Conservation (phyloP, 495 filamentous ascomycete species). For the Penicillium paxilli region DNA sequence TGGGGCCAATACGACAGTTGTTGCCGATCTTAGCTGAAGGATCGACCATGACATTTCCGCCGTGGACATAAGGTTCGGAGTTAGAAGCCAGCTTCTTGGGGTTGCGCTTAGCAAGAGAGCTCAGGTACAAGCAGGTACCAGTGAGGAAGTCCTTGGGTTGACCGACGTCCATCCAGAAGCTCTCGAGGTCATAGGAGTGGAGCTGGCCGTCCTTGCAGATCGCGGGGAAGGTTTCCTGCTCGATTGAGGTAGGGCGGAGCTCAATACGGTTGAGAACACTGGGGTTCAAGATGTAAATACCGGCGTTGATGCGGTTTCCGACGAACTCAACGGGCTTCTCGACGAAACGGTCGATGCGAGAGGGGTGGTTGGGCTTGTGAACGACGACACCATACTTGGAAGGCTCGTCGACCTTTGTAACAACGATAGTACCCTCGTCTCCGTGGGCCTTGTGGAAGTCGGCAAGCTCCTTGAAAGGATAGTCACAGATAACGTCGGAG, state of each 20-base stretch:
- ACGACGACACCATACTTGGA: conserved; percentile 99
- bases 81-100: conserved; percentile 79
- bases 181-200: conserved; percentile 97
- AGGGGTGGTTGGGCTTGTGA: conserved; percentile 90
- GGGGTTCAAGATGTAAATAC: conserved; percentile 98
- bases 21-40: conserved; percentile 94
- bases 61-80: conserved; percentile 80
- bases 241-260: conserved; percentile 96
- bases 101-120: conserved; percentile 87
- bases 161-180: conserved; percentile 99
- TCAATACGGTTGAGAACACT: conserved; percentile 89
- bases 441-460: conserved; percentile 89
- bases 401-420: conserved; percentile 99
- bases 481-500: conserved; percentile 98
- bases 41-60: conserved; percentile 96
- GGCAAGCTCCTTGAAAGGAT: conserved; percentile 87
- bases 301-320: conserved; percentile 98
- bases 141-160: conserved; percentile 98
- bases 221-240: conserved; percentile 98
- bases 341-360: conserved; percentile 97
- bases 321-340: conserved; percentile 99
- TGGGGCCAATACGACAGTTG: conserved; percentile 97
- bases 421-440: conserved; percentile 96
- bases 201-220: conserved; percentile 89
- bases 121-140: conserved; percentile 95